Evolutionary conservation across 768 basidiomycete genomes (phyloP), one percentile per base, ranked within the genome.

Genomic region (Auriculariales sp.): DNA sequence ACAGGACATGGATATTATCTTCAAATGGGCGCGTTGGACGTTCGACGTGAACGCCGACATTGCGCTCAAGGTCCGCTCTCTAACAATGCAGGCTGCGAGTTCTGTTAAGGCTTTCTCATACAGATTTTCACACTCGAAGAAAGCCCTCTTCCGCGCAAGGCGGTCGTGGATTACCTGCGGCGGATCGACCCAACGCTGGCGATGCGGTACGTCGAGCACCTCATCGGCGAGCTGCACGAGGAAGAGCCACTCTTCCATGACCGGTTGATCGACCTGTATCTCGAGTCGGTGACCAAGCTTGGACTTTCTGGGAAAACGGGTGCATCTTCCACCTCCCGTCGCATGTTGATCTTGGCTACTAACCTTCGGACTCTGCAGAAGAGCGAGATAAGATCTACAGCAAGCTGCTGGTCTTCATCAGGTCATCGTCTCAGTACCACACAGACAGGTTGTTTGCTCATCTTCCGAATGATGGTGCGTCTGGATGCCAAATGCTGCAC

Each of bases 41-140:
- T 84, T 97, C 55, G 75, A 85, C 27, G 69, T 74, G 17, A 77
- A 93, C 57, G 66, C 71, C 0, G 71, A 78, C 22, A 79, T 83
- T 64, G 92, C 75, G 1, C 81, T 97, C 52, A 73, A 91, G 68
- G 93, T 81, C 55, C 29, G 61, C 49, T 19, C 0, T 7, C 51
- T n/a, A n/a, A n/a, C n/a, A n/a, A n/a, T n/a, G n/a, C n/a, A n/a
- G n/a, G n/a, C n/a, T n/a, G n/a, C n/a, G n/a, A n/a, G n/a, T n/a
- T n/a, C n/a, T n/a, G n/a, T n/a, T n/a, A n/a, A 9, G 28, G 31
- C 34, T 19, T 32, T 48, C 22, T 42, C 46, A 11, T 10, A 2
- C 56, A 95, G 91, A 89, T 99, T 34, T 99, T 98, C 60, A 90
- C 83, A 2, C 91, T 93, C 0, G 94, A 97, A 58, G 92, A 97